phyloP scores from a whole-genome alignment of 139 green algal species.

The Zygnema circumcarinatum region DNA sequence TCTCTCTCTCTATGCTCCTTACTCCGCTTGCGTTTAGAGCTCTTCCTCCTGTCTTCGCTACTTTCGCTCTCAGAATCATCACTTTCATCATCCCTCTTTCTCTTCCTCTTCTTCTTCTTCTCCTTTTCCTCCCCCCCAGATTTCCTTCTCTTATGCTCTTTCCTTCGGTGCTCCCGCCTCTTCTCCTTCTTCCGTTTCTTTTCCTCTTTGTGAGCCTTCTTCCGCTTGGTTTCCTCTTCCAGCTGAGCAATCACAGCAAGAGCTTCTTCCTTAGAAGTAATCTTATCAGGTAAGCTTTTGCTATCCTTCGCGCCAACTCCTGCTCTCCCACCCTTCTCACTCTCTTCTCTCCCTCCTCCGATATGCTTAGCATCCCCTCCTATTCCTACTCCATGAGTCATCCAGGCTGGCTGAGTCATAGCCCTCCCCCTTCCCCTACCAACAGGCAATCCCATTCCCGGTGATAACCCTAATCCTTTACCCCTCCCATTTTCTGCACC shows the following conservation, averaged over 20 bases:
- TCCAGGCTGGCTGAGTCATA: conserved; percentile 15
- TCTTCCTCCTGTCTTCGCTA: conserved; percentile 15
- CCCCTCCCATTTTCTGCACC: background rate
- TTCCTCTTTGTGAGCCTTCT: background rate
- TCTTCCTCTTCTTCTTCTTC: background rate
- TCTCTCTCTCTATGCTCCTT: conserved; percentile 14
- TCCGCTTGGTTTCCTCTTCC: background rate
- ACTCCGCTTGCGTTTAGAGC: background rate
- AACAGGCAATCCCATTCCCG: conserved; percentile 12
- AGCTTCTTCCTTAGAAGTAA: background rate
- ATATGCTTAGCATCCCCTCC: conserved; percentile 9
- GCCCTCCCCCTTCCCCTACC: conserved; percentile 4
- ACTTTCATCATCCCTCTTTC: background rate
- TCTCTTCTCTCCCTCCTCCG: background rate
- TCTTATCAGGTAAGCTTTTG: background rate
- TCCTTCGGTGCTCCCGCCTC: background rate
- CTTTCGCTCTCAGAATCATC: background rate
- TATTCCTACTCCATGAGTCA: conserved; percentile 19
- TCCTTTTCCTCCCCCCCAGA: background rate
- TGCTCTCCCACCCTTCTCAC: conserved; percentile 16
- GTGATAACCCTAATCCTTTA: background rate
- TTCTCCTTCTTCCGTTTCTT: conserved; percentile 5
- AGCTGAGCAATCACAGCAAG: conserved; percentile 14
- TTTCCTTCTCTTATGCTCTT: background rate
- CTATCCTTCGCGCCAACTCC: background rate